Percentiles rank a stretch among this genome's conserved stretches.
Evolutionary conservation across 208 protist species (phyloP).

Genomic region (Acanthamoeba triangularis): DNA sequence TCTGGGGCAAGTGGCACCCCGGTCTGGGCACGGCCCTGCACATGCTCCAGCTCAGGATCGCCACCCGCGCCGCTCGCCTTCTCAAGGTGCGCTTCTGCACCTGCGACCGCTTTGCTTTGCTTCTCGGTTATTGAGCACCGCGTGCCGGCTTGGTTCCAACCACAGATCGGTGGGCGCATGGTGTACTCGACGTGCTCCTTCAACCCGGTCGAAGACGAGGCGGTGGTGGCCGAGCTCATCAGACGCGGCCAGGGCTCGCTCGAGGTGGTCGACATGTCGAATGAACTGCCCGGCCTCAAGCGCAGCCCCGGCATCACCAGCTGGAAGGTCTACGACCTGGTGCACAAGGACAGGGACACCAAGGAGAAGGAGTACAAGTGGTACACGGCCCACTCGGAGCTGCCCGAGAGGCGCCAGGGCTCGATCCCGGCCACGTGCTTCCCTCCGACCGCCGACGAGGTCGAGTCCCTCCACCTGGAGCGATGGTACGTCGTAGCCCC

Average conservation of each 20-base stretch:
- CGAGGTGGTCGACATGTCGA: conserved; percentile 93
- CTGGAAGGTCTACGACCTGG: conserved; percentile 91
- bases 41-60: conserved; percentile 87
- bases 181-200: conserved; percentile 94
- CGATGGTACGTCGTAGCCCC: conserved; percentile 82
- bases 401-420: conserved; percentile 57
- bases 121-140: not conserved
- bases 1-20: conserved; percentile 88
- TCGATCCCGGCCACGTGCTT: conserved; percentile 88
- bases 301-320: conserved; percentile 91
- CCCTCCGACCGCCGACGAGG: conserved; percentile 89
- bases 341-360: not conserved
- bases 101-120: not conserved
- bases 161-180: conserved; percentile 89
- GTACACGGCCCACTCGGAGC: not conserved
- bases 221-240: conserved; percentile 90
- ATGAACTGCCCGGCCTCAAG: conserved; percentile 91
- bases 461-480: conserved; percentile 90
- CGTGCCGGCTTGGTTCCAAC: conserved; percentile 62
- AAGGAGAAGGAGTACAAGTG: conserved; percentile 60
- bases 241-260: conserved; percentile 54
- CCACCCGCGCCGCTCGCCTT: conserved; percentile 73
- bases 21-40: conserved; percentile 82
- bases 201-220: conserved; percentile 94
- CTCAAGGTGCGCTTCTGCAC: conserved; percentile 52